These are phyloP conservation scores for Irpex rosettiformis DNA, from an alignment of 1,284 basidiomycete genomes.

Conservation along the genomic window DNA sequence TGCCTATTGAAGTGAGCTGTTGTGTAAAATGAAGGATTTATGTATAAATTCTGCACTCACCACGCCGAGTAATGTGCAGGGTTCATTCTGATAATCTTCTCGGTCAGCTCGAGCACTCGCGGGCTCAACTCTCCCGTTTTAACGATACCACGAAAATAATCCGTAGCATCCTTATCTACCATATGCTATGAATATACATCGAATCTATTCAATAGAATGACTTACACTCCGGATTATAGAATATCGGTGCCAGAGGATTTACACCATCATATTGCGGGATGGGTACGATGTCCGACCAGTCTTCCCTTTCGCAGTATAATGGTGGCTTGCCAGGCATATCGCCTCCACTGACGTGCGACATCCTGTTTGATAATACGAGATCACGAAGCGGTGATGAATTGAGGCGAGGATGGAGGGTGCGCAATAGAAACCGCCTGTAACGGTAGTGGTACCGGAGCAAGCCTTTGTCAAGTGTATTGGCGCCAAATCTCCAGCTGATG, in stretches of 20 bases:
- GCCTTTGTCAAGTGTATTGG: too few relatives aligned
- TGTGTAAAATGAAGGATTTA: too few relatives aligned
- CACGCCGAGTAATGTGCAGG: slow-evolving; percentile 95
- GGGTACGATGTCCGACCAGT: slow-evolving; percentile 80
- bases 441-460: too few relatives aligned
- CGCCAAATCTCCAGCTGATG: too few relatives aligned
- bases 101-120: slow-evolving; percentile 82
- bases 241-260: slow-evolving; percentile 81
- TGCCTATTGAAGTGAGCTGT: slow-evolving; percentile 59
- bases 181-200: slow-evolving; percentile 3
- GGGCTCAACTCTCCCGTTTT: slow-evolving; percentile 72
- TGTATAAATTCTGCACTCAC: slow-evolving; percentile 49
- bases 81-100: slow-evolving; percentile 82
- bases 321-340: slow-evolving; percentile 6
- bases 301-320: slow-evolving; percentile 60
- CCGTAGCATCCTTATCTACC: slow-evolving; percentile 86
- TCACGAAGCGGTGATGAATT: not conserved
- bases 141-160: slow-evolving; percentile 86
- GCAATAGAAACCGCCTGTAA: too few relatives aligned
- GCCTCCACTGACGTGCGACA: slow-evolving; percentile 14
- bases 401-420: not conserved
- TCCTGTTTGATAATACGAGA: not conserved
- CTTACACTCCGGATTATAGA: slow-evolving; percentile 85
- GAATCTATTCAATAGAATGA: slow-evolving; percentile 18
- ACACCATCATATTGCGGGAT: slow-evolving; percentile 78